Evolutionary conservation across 2,329 filamentous ascomycete genomes (phyloP).

Genomic region (Mariannaea sp.): DNA sequence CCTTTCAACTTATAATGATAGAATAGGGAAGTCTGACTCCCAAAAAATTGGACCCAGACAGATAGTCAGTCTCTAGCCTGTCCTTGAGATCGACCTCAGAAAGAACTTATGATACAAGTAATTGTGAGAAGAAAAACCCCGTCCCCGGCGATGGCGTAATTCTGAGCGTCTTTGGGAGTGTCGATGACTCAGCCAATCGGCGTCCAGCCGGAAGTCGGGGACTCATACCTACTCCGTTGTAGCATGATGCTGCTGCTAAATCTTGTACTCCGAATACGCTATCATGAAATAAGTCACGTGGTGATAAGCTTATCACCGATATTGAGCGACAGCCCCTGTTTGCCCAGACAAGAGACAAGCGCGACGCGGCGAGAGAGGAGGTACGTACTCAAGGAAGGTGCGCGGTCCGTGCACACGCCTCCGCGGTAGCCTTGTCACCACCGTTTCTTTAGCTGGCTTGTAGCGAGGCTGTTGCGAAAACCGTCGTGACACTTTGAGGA

Average conservation of each 20-base stretch:
- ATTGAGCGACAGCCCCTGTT: too few relatives aligned
- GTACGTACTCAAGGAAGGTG: slow-evolving; percentile 22
- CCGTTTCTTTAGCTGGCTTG: slow-evolving; percentile 20
- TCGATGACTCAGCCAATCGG: slow-evolving; percentile 35
- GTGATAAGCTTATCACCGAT: not conserved
- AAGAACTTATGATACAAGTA: slow-evolving; percentile 27
- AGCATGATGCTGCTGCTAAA: too few relatives aligned
- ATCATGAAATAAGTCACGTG: too few relatives aligned
- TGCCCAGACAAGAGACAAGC: not conserved
- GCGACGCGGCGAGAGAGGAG: not conserved
- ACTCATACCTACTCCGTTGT: too few relatives aligned
- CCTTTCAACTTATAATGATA: slow-evolving; percentile 17
- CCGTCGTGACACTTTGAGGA: slow-evolving; percentile 29
- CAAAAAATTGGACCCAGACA: slow-evolving; percentile 23
- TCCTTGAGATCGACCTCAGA: slow-evolving; percentile 19
- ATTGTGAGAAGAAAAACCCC: slow-evolving; percentile 27
- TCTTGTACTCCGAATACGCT: too few relatives aligned
- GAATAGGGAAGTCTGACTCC: slow-evolving; percentile 14
- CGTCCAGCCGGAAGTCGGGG: slow-evolving; percentile 17
- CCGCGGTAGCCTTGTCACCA: slow-evolving; percentile 32
- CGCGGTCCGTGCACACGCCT: slow-evolving; percentile 29
- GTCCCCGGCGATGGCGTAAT: slow-evolving; percentile 38
- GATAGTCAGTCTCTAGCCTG: slow-evolving; percentile 17
- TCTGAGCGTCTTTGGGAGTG: slow-evolving; percentile 28
- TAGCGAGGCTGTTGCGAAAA: slow-evolving; percentile 36